Base-by-base conservation (phyloP, 179 eudicot species). In the Sideroxylon spinosum region DNA sequence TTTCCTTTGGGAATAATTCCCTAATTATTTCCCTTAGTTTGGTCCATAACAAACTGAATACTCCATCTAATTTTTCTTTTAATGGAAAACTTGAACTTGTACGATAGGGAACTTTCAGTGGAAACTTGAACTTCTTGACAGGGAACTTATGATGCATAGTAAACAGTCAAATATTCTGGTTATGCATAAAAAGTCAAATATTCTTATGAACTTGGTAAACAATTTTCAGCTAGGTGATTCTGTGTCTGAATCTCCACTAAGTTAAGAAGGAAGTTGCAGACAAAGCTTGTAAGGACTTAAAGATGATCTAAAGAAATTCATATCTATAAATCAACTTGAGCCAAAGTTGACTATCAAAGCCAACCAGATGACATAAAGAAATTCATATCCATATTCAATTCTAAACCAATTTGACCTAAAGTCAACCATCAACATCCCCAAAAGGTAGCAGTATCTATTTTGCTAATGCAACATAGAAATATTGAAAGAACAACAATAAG, bases 251-350 rank as follows among this genome's bases (percentile, higher is more conserved):
- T 52, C 16, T 53, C 9, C 29, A 46, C 22, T 9, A 61, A 60
- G 68, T 32, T 4, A 73, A n/a, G 37, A 17, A 23, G 57, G 78
- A 75, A 61, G 57, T 60, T 75, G 53, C 66, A 22, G 44, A 13
- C 32, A 74, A 74, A 61, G 29, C 22, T 60, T 20, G 48, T 55
- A 26, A 50, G 5, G 69, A 3, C 13, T 14, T 22, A 4, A 13
- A 63, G 17, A 48, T 14, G 48, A 68, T 37, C 71, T 68, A 44
- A 12, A 16, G 22, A 10, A 14, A 29, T 28, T 14, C 6, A 55
- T 11, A 28, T 19, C 12, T 22, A 25, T 25, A 29, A 20, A 37
- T 32, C 32, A 44, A 60, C n/a, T 53, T 59, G 17, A 60, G 29
- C 23, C n/a, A 6, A 29, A 74, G 6, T 74, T 56, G 57, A 44